Percentiles rank a stretch among this genome's conserved stretches.
Evolutionary conservation across 2,329 filamentous ascomycete genomes (phyloP).

Genomic region (Podosphaera fusca): DNA sequence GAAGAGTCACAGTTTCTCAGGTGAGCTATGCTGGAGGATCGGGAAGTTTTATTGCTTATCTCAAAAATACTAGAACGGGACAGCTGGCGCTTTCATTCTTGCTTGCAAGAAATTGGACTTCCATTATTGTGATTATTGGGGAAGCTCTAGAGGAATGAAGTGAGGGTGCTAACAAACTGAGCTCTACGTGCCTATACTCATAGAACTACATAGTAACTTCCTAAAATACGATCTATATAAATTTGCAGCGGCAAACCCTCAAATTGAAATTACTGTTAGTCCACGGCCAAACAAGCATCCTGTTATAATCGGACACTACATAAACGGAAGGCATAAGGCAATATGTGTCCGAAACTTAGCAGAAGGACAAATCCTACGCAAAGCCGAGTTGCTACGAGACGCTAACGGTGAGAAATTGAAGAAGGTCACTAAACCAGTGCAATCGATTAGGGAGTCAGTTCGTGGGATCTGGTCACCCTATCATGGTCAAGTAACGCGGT

Average conservation of each 20-base stretch:
- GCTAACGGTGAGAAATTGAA: constrained; percentile 53
- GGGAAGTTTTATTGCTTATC: no score
- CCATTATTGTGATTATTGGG: constrained; percentile 92
- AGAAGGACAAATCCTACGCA: constrained; percentile 56
- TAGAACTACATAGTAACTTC: constrained; percentile 37
- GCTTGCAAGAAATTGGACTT: constrained; percentile 93
- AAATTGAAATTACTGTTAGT: constrained; percentile 78
- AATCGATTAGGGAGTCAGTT: constrained; percentile 40
- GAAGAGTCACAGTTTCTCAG: no score
- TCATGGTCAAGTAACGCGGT: constrained; percentile 25
- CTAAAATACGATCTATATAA: constrained; percentile 50
- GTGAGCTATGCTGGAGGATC: no score
- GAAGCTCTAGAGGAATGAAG: constrained; percentile 90
- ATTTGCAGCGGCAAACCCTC: constrained; percentile 63
- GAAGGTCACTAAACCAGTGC: constrained; percentile 38
- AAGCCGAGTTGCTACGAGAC: constrained; percentile 50
- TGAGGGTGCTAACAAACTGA: constrained; percentile 20
- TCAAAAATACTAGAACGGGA: constrained; percentile 46
- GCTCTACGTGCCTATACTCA: not conserved
- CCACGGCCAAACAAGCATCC: constrained; percentile 80
- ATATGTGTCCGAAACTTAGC: constrained; percentile 79
- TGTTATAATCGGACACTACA: constrained; percentile 70
- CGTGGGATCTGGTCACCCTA: constrained; percentile 51
- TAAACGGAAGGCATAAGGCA: constrained; percentile 69
- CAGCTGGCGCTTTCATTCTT: constrained; percentile 76